phyloP scores from a whole-genome alignment of 352 stramenopile genomes.

The Globisporangium canariense region DNA sequence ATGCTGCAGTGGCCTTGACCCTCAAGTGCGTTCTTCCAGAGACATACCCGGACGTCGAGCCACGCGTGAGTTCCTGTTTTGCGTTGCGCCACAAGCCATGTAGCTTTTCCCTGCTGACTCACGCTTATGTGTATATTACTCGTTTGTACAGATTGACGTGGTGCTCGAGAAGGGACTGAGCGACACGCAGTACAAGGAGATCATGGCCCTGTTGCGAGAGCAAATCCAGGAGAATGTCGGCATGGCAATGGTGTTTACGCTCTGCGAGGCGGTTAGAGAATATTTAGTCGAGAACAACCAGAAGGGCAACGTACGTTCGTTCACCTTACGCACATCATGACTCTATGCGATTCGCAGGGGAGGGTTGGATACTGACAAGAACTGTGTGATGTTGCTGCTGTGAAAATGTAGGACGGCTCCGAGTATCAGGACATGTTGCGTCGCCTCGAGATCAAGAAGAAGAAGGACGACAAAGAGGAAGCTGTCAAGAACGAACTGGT shows the following conservation, averaged over 20 bases:
- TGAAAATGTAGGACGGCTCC: conserved; percentile 57
- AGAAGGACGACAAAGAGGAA: conserved; percentile 69
- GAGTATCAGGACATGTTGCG: conserved; percentile 89
- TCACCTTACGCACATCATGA: neutral
- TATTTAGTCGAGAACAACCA: conserved; percentile 89
- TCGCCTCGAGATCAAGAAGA: conserved; percentile 77
- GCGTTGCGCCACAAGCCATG: neutral
- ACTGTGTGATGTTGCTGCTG: conserved; percentile 3
- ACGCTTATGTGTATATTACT: neutral
- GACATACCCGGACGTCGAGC: conserved; percentile 77
- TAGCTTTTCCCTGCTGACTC: neutral
- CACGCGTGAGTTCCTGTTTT: conserved; percentile 30
- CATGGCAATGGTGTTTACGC: conserved; percentile 87
- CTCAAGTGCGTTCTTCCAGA: conserved; percentile 73
- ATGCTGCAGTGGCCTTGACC: conserved; percentile 49
- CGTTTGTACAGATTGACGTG: conserved; percentile 49
- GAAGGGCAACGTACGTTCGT: conserved; percentile 65
- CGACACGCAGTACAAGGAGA: conserved; percentile 77
- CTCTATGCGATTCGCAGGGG: neutral
- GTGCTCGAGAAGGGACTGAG: conserved; percentile 75
- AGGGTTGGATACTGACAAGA: neutral
- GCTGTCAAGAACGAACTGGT: conserved; percentile 47
- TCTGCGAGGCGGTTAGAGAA: conserved; percentile 79
- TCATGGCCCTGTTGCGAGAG: conserved; percentile 54
- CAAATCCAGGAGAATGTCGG: conserved; percentile 80